Evolutionary conservation across 495 filamentous ascomycete species (phyloP), one percentile per base, ranked within the genome.

Genomic region (Thozetella sp.): DNA sequence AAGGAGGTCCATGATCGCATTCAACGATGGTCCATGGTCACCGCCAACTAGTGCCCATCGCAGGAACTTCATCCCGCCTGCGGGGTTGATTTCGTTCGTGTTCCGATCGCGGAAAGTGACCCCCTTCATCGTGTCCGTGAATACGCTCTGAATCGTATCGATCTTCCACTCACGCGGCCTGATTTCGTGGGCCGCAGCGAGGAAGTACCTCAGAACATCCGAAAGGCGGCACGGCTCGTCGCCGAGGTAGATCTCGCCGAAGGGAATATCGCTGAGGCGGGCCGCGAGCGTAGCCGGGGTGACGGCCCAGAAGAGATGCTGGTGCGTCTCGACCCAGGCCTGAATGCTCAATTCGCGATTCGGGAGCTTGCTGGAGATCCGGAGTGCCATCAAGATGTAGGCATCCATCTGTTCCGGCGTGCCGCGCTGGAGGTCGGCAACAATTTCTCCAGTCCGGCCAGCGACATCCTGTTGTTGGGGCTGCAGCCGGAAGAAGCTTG

Each of bases 1-100:
- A 11, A 96, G 67, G 1, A 90, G 73, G 17, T 53, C 69, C 83
- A 96, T 86, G 17, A 78, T 85, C 25, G 81, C 72, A 0, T 80
- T 76, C 22, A 90, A 73, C 1, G 76, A 67, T 13, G 89, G 87
- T 0, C 92, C 92, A 2, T 81, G 73, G 11, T 74, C 73, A 10
- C 81, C 83, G 19, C 75, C 88, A 0, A 78, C 68, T 26, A 94
- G 53, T 0, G 87, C 87, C 86, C 91, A 90, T 51, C 92, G 83
- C 55, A 93, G 72, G 59, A 88, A 83, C 45, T 80, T 73, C 63
- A 86, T 77, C 6, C 76, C 69, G 54, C 68, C 81, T 4, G 78
- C 63, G 50, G 72, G 70, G 61, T 40, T 10, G 25, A 52, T 24
- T 25, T 58, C 52, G 23, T 25, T 13, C 74, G 79, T 63, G 82